Evolutionary conservation across 345 rosid species (phyloP).

Genomic region (Limnanthes douglasii): DNA sequence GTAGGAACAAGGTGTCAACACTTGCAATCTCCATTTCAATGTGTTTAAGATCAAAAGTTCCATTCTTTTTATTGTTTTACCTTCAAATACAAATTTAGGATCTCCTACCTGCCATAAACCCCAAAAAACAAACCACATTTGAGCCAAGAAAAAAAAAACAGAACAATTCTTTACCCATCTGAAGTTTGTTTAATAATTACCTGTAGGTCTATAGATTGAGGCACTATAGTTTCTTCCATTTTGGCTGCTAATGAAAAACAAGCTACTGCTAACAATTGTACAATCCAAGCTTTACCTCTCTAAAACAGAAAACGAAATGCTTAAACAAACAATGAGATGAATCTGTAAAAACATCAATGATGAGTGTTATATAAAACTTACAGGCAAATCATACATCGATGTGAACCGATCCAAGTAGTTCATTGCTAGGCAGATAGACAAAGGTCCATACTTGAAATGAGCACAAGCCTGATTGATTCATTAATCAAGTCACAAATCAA

Average conservation of each 20-base stretch:
- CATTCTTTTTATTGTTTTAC: slow-evolving; percentile 47
- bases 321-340: not conserved
- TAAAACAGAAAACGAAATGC: slow-evolving; percentile 9
- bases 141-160: not conserved
- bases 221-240: slow-evolving; percentile 49
- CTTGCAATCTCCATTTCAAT: slow-evolving; percentile 57
- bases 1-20: slow-evolving; percentile 40
- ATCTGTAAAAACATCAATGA: not conserved
- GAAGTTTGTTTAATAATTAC: slow-evolving; percentile 11
- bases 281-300: slow-evolving; percentile 46
- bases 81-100: slow-evolving; percentile 33
- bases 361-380: slow-evolving; percentile 19
- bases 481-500: slow-evolving; percentile 2
- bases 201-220: slow-evolving; percentile 38
- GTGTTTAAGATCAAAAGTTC: slow-evolving; percentile 42
- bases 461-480: slow-evolving; percentile 34
- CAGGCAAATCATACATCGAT: slow-evolving; percentile 48
- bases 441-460: slow-evolving; percentile 37
- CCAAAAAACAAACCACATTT: not conserved
- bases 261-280: slow-evolving; percentile 48
- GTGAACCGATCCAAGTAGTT: slow-evolving; percentile 70
- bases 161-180: slow-evolving; percentile 2
- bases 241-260: slow-evolving; percentile 65
- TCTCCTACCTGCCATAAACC: slow-evolving; percentile 26
- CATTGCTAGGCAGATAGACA: slow-evolving; percentile 33